phyloP scores from a whole-genome alignment of 2,329 filamentous ascomycete species.

The Microthyrium microscopicum region DNA sequence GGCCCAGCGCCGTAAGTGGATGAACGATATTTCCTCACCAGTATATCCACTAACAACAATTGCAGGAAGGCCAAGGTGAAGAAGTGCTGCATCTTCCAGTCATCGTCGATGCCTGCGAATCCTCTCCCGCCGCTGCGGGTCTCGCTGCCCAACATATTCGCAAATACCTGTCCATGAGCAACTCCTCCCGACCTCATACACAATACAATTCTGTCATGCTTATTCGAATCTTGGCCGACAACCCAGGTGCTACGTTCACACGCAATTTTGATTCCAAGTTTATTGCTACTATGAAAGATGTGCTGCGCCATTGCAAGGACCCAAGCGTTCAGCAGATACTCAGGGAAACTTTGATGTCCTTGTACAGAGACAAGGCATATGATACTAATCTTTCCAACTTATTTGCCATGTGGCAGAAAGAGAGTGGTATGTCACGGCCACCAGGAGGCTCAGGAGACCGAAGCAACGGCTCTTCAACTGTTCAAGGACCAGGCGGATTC shows the following conservation, averaged over 20 bases:
- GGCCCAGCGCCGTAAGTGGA: slow-evolving; percentile 34
- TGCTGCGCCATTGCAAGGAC: slow-evolving; percentile 56
- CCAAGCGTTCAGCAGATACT: slow-evolving; percentile 69
- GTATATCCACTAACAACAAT: background rate
- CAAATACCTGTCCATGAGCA: slow-evolving; percentile 62
- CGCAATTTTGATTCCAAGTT: slow-evolving; percentile 78
- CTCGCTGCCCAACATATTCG: slow-evolving; percentile 68
- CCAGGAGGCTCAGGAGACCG: slow-evolving; percentile 13
- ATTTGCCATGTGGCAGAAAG: slow-evolving; percentile 75
- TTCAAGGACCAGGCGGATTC: slow-evolving; percentile 15
- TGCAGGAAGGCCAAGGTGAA: slow-evolving; percentile 41
- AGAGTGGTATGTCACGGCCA: slow-evolving; percentile 39
- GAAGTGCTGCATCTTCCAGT: slow-evolving; percentile 84
- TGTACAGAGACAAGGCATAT: slow-evolving; percentile 53
- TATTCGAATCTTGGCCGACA: slow-evolving; percentile 77
- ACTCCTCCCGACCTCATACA: slow-evolving; percentile 45
- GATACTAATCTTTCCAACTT: slow-evolving; percentile 60
- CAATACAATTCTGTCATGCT: slow-evolving; percentile 98
- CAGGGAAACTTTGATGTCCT: slow-evolving; percentile 67
- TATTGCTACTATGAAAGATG: slow-evolving; percentile 53
- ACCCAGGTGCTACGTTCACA: slow-evolving; percentile 83
- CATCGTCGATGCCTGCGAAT: slow-evolving; percentile 91
- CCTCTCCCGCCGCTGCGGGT: slow-evolving; percentile 68
- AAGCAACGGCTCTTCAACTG: slow-evolving; percentile 26
- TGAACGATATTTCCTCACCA: slow-evolving; percentile 7